phyloP scores from a whole-genome alignment of 2,329 filamentous ascomycete genomes.

The Chrysoporthe puriensis region DNA sequence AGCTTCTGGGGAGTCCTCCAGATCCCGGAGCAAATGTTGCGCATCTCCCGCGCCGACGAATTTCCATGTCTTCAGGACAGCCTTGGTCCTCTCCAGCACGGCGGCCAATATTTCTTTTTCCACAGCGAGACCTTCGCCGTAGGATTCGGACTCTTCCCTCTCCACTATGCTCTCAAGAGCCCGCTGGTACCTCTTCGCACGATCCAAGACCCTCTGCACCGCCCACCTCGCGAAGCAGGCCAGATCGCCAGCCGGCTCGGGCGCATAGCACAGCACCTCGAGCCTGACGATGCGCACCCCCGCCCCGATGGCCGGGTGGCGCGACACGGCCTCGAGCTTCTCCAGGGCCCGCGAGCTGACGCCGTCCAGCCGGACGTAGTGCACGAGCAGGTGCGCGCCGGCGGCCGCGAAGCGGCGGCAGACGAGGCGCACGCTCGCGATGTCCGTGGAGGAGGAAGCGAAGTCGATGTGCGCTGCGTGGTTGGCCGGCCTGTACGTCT shows the following conservation, averaged over 20 bases:
- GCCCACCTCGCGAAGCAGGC: conserved; percentile 19
- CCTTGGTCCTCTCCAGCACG: conserved; percentile 14
- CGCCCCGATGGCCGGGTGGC: conserved; percentile 16
- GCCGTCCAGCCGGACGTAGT: conserved; percentile 15
- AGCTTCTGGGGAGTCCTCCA: not conserved
- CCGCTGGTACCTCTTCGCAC: conserved; percentile 12
- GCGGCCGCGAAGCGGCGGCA: conserved; percentile 17
- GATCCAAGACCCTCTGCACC: not conserved
- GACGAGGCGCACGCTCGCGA: conserved; percentile 20
- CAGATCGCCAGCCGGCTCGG: conserved; percentile 7
- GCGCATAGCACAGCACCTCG: conserved; percentile 11
- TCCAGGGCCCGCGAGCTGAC: conserved; percentile 13
- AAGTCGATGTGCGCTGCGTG: not conserved
- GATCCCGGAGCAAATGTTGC: not conserved
- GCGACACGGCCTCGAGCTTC: conserved; percentile 22
- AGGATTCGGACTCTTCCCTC: not conserved
- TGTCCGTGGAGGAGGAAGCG: conserved; percentile 18
- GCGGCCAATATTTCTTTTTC: not conserved
- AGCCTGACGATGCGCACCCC: conserved; percentile 15
- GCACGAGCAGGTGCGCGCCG: conserved; percentile 25
- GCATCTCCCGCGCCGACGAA: not conserved
- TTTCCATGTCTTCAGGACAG: conserved; percentile 17
- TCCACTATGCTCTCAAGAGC: not conserved
- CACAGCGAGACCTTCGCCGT: not conserved
- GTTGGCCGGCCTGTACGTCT: conserved; percentile 15